Evolutionary conservation across 352 stramenopile species (phyloP), one percentile per base, ranked within the genome.

Genomic region (Globisporangium megalacanthum): DNA sequence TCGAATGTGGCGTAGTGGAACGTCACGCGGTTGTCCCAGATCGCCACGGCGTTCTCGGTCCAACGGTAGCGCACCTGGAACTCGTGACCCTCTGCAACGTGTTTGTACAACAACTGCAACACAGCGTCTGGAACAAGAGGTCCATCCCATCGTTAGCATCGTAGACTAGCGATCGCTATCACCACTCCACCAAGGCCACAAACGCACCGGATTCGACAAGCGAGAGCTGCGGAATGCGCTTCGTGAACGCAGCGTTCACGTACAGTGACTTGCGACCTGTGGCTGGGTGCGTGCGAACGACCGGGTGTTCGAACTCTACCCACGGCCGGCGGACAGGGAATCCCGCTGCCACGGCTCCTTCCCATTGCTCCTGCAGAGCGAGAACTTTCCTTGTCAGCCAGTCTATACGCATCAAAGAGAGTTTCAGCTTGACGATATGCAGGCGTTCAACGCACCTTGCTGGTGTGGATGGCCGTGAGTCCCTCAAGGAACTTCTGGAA

Each of bases 401-500:
- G n/a, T n/a, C n/a, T n/a, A n/a, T n/a, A n/a, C n/a, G n/a, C n/a
- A n/a, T n/a, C n/a, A n/a, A n/a, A n/a, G n/a, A n/a, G n/a, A n/a
- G n/a, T n/a, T n/a, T n/a, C n/a, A n/a, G n/a, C n/a, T n/a, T n/a
- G n/a, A n/a, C n/a, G n/a, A n/a, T n/a, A n/a, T n/a, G n/a, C n/a
- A n/a, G n/a, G n/a, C n/a, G n/a, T n/a, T n/a, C n/a, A n/a, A n/a
- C n/a, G n/a, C 9, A 56, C 58, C 52, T 74, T 74, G 62, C 68
- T 72, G 58, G 65, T 79, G 60, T 81, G 72, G 45, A 79, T 70
- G 11, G 72, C 72, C 4, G 64, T 75, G 15, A 81, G 54, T 0
- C 65, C 60, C 19, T 78, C 68, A 1, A 81, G 51, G 45, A 78
- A 69, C 45, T 65, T 67, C 52, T 77, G 60, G 37, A 81, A 69